Conservation (phyloP, 2,329 filamentous ascomycete species). For the Pseudocercospora fuligena region DNA sequence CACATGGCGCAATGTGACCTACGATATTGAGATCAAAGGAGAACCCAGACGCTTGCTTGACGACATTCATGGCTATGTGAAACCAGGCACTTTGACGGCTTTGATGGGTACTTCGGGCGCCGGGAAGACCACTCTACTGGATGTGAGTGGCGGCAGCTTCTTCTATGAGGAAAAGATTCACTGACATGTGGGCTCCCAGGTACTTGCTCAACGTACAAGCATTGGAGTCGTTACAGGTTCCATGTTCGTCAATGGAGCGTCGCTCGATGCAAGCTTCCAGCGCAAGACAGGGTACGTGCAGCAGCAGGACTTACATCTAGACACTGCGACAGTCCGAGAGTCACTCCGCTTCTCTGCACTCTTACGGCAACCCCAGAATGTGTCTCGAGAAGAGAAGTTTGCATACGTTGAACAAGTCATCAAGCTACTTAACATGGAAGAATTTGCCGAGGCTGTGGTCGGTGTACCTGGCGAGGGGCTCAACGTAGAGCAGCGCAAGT, state of each 20-base stretch:
- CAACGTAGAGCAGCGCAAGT: slow-evolving; percentile 66
- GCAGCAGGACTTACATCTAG: slow-evolving; percentile 66
- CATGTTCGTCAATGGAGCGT: slow-evolving; percentile 67
- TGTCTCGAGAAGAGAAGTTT: slow-evolving; percentile 63
- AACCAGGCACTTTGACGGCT: slow-evolving; percentile 47
- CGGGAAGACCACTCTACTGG: slow-evolving; percentile 65
- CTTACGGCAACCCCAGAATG: slow-evolving; percentile 60
- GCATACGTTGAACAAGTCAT: slow-evolving; percentile 68
- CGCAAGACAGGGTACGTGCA: slow-evolving; percentile 71
- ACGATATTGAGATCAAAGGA: slow-evolving; percentile 60
- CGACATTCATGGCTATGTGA: slow-evolving; percentile 60
- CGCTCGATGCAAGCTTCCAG: slow-evolving; percentile 63
- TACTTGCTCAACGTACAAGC: slow-evolving; percentile 61
- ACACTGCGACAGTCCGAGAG: slow-evolving; percentile 61
- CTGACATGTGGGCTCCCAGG: slow-evolving; percentile 30
- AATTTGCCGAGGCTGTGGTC: slow-evolving; percentile 67
- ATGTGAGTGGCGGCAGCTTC: slow-evolving; percentile 38
- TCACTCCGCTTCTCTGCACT: slow-evolving; percentile 61
- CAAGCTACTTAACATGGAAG: slow-evolving; percentile 68
- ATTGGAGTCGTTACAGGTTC: slow-evolving; percentile 69
- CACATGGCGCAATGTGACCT: slow-evolving; percentile 61
- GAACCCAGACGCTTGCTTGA: slow-evolving; percentile 58
- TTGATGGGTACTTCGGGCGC: slow-evolving; percentile 47
- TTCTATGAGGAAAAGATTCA: neutral
- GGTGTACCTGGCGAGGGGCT: slow-evolving; percentile 66